Percentiles rank a stretch among this genome's conserved stretches.
Evolutionary conservation across 805 yeast genomes (phyloP).

Genomic region (Scheffersomyces coipomensis): DNA sequence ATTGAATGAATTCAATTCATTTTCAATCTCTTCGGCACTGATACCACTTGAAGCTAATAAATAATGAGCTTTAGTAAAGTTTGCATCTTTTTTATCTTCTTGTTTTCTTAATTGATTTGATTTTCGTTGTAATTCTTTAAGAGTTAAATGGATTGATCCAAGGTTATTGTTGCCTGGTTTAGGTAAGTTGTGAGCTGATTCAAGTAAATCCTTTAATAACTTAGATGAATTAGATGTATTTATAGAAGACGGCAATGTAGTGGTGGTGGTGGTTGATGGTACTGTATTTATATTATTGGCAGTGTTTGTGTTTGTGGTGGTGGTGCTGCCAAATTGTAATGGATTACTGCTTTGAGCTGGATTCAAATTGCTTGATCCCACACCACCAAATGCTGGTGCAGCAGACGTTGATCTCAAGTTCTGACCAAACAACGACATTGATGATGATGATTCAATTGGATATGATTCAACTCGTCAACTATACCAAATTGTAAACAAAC

Average conservation of each 20-base stretch:
- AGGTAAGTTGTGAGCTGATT: constrained; percentile 76
- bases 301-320: constrained; percentile 1
- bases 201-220: constrained; percentile 67
- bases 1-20: constrained; percentile 42
- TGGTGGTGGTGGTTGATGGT: constrained; percentile 5
- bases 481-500: not conserved
- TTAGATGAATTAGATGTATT: constrained; percentile 12
- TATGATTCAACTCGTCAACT: not conserved
- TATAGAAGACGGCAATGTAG: constrained; percentile 7
- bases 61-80: constrained; percentile 77
- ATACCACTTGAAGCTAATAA: constrained; percentile 86
- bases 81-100: constrained; percentile 29
- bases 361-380: not conserved
- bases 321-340: constrained; percentile 3
- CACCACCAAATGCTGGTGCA: not conserved
- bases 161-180: constrained; percentile 54
- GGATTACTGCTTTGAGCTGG: constrained; percentile 4
- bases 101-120: constrained; percentile 55
- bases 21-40: constrained; percentile 78
- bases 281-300: constrained; percentile 4
- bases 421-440: constrained; percentile 9
- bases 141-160: constrained; percentile 78
- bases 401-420: constrained; percentile 1
- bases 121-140: constrained; percentile 72
- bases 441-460: constrained; percentile 1